These are phyloP conservation scores for Actinomucor elegans DNA, from an alignment of 371 early-diverging fungal species.

Conservation along the genomic window DNA sequence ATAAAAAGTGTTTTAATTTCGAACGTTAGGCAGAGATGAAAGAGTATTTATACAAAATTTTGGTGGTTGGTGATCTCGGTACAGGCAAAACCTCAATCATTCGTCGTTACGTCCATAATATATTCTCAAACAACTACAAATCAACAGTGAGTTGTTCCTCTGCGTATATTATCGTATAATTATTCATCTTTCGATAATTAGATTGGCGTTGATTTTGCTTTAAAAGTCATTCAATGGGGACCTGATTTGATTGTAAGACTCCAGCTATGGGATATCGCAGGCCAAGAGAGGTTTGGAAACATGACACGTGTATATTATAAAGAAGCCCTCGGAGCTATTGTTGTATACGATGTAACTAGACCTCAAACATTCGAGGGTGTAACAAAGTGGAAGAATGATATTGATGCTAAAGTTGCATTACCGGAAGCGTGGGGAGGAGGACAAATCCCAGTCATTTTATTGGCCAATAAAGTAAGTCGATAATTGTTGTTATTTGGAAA, in stretches of 20 bases:
- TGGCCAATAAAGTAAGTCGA: slow-evolving; percentile 61
- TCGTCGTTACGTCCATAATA: slow-evolving; percentile 69
- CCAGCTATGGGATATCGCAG: slow-evolving; percentile 89
- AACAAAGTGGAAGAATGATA: slow-evolving; percentile 71
- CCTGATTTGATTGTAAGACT: slow-evolving; percentile 57
- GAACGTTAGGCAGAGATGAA: slow-evolving; percentile 5
- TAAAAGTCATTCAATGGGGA: slow-evolving; percentile 73
- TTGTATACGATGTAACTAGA: slow-evolving; percentile 80
- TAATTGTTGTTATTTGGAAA: no score
- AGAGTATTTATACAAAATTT: slow-evolving; percentile 68
- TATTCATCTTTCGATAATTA: no score
- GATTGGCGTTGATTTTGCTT: slow-evolving; percentile 85
- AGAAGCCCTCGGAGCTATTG: slow-evolving; percentile 76
- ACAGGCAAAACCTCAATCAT: slow-evolving; percentile 77
- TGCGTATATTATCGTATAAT: no score
- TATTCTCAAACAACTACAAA: slow-evolving; percentile 70
- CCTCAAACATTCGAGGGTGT: slow-evolving; percentile 72
- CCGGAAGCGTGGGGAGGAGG: slow-evolving; percentile 62
- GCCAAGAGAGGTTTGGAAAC: slow-evolving; percentile 76
- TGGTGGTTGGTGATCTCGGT: slow-evolving; percentile 80
- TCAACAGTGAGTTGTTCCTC: slow-evolving; percentile 74
- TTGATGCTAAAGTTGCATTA: slow-evolving; percentile 61
- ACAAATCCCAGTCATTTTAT: slow-evolving; percentile 59
- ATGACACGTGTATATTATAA: slow-evolving; percentile 83
- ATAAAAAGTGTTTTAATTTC: no score